phyloP scores from a whole-genome alignment of 305 asterid genomes.

The Fraxinus baroniana region DNA sequence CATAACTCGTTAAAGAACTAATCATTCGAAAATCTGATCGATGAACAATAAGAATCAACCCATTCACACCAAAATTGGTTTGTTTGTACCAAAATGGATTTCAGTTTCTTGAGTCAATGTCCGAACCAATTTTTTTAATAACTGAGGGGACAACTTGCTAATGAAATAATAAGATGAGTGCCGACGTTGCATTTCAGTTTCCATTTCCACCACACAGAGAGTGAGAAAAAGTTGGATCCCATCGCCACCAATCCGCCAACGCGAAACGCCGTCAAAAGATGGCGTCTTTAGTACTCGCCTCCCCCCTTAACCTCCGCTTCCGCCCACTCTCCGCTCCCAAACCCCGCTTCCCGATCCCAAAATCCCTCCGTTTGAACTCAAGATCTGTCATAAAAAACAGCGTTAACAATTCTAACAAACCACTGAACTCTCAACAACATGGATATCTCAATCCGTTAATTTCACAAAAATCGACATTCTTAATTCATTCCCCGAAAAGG shows the following conservation, averaged over 20 bases:
- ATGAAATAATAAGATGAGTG: slow-evolving; percentile 34
- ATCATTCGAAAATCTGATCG: neutral
- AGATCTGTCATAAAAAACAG: slow-evolving; percentile 22
- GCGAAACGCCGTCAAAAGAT: neutral
- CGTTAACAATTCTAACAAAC: slow-evolving; percentile 16
- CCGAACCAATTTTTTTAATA: neutral
- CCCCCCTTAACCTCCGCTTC: slow-evolving; percentile 48
- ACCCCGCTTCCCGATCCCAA: slow-evolving; percentile 17
- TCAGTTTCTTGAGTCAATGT: neutral
- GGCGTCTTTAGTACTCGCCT: slow-evolving; percentile 21
- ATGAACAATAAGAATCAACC: neutral
- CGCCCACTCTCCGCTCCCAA: slow-evolving; percentile 39
- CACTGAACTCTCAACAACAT: neutral
- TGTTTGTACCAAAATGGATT: neutral
- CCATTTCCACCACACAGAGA: neutral
- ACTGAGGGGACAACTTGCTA: slow-evolving; percentile 26
- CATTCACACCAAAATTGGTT: neutral
- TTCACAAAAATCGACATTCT: slow-evolving; percentile 12
- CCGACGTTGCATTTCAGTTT: neutral
- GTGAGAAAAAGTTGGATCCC: neutral
- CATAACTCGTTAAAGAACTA: too few relatives aligned
- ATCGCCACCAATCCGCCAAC: neutral
- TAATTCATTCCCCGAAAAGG: slow-evolving; percentile 17
- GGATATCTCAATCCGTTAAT: slow-evolving; percentile 2
- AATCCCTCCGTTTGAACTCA: slow-evolving; percentile 7